These are phyloP conservation scores for Colletotrichum coccodes DNA, from an alignment of 2,329 filamentous ascomycete species.

Conservation along the genomic window DNA sequence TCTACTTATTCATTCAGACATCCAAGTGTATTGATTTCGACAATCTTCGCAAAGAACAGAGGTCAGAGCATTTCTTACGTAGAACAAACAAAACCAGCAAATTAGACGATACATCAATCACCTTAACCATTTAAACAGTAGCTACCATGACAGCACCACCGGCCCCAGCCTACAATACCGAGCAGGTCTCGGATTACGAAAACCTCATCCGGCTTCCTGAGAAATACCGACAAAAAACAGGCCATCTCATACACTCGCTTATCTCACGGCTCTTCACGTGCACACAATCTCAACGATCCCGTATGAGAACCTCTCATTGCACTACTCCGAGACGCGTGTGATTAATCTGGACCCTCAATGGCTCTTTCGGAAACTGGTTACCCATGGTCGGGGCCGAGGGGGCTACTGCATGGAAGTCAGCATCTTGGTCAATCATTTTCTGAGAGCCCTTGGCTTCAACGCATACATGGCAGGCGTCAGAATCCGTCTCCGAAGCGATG, in stretches of 20 bases:
- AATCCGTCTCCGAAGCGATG: slow-evolving; percentile 51
- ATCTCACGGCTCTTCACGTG: slow-evolving; percentile 49
- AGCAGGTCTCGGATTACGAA: background rate
- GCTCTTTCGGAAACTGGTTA: slow-evolving; percentile 61
- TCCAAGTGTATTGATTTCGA: no score
- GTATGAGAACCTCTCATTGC: slow-evolving; percentile 66
- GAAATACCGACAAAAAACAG: slow-evolving; percentile 40
- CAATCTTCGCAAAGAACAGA: no score
- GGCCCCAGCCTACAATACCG: background rate
- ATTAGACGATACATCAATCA: background rate
- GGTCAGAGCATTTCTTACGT: no score
- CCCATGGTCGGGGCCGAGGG: slow-evolving; percentile 48
- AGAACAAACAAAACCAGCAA: no score
- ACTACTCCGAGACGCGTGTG: slow-evolving; percentile 55
- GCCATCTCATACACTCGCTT: slow-evolving; percentile 38
- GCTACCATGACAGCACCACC: background rate
- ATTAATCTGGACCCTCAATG: slow-evolving; percentile 56
- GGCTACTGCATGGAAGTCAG: slow-evolving; percentile 71
- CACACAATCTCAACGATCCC: slow-evolving; percentile 62
- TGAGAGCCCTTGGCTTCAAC: slow-evolving; percentile 61
- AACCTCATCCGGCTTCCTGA: slow-evolving; percentile 31
- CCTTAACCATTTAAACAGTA: background rate
- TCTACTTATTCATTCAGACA: no score
- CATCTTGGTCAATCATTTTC: slow-evolving; percentile 63
- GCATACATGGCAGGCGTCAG: slow-evolving; percentile 67